Conservation (phyloP, 192 early-diverging fungal species). For the Chytriomyces hyalinus region DNA sequence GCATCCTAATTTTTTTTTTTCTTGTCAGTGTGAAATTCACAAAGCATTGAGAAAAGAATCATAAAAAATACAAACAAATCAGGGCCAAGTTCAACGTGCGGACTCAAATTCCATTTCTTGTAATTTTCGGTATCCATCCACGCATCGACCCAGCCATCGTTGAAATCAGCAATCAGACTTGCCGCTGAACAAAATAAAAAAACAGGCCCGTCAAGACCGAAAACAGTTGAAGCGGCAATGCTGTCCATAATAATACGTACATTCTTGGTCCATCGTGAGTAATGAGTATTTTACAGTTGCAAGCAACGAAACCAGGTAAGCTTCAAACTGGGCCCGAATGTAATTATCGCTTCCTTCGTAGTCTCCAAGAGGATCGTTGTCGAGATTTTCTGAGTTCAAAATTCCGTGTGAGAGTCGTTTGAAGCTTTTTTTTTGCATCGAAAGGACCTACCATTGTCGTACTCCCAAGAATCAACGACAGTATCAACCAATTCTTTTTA, state of each 20-base stretch:
- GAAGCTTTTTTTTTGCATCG: background rate
- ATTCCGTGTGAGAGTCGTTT: background rate
- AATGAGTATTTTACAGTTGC: constrained; percentile 15
- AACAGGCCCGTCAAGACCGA: no score
- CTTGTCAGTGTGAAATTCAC: background rate
- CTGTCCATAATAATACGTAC: background rate
- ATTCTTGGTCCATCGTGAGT: background rate
- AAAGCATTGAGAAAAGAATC: background rate
- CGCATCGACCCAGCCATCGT: constrained; percentile 10
- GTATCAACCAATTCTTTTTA: constrained; percentile 16
- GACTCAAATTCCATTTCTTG: background rate
- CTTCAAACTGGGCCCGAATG: constrained; percentile 19
- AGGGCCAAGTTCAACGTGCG: background rate
- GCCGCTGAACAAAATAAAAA: no score
- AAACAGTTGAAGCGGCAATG: no score
- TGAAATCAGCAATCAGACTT: constrained; percentile 17
- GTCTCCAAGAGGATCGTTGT: constrained; percentile 16
- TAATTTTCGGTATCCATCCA: constrained; percentile 24
- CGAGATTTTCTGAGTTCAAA: constrained; percentile 12
- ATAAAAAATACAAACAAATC: background rate
- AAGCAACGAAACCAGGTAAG: constrained; percentile 9
- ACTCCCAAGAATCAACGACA: constrained; percentile 30
- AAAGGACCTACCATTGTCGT: background rate
- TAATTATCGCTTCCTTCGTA: constrained; percentile 30
- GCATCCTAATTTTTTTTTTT: background rate